Conservation (phyloP, 305 asterid species). For the Plantago coronopus region DNA sequence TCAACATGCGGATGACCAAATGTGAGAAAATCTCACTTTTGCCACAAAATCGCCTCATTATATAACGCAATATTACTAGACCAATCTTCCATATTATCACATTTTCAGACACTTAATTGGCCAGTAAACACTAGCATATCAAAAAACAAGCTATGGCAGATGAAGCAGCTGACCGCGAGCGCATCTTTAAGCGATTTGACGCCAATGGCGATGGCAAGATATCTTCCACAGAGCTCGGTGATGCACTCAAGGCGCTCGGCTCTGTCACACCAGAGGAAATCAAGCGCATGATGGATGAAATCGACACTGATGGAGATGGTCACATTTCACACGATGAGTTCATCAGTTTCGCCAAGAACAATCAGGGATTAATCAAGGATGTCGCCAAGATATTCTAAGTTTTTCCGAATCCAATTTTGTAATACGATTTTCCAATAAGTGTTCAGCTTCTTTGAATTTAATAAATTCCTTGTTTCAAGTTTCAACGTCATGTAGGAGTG, state of each 20-base stretch:
- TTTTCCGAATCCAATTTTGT: neutral
- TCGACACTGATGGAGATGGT: conserved; percentile 68
- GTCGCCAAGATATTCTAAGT: conserved; percentile 66
- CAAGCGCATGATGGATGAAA: conserved; percentile 60
- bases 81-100: conserved; percentile 6
- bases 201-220: conserved; percentile 68
- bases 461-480: too few relatives aligned
- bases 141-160: conserved; percentile 39
- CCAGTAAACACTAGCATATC: neutral
- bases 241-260: conserved; percentile 58
- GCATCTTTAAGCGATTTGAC: conserved; percentile 63
- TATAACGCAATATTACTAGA: conserved; percentile 7
- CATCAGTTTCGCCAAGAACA: conserved; percentile 47
- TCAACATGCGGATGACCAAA: conserved; percentile 18
- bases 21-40: neutral
- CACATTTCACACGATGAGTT: conserved; percentile 61
- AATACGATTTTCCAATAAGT: neutral
- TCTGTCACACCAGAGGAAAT: conserved; percentile 50
- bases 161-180: conserved; percentile 52
- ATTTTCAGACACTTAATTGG: neutral
- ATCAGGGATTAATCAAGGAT: conserved; percentile 56
- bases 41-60: conserved; percentile 11
- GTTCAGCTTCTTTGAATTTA: neutral
- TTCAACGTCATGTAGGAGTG: too few relatives aligned
- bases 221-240: conserved; percentile 64